Base-by-base conservation (phyloP, 164 flowering plant genomes). In the Brasenia schreberi region DNA sequence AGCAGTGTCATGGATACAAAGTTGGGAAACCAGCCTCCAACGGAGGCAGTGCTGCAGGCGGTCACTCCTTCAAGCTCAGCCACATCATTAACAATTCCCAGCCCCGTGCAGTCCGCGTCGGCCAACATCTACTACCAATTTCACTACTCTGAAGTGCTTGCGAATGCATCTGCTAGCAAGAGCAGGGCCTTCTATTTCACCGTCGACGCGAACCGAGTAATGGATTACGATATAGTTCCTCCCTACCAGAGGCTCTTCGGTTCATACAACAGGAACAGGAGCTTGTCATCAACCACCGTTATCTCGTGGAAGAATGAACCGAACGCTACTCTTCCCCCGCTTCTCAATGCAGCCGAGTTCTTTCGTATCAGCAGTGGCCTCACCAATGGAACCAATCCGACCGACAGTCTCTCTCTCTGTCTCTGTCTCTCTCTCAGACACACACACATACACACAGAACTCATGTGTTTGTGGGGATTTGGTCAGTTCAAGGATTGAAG, bases 301-400 rank as follows among this genome's bases (percentile, higher is more conserved):
- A 18, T 84, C 59, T 17, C 73, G 17, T 44, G 81, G 27, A 63
- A 66, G 33, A 56, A 78, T 1, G 68, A 75, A 10, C 0, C 67
- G 0, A 72, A 68, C 18, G 80, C 85, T 0, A 74, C 75, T 4
- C 78, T 79, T 42, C 80, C 84, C 0, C 87, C 87, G 10, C 67
- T 84, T 49, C 70, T 82, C 59, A 84, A 78, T 62, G 87, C 85
- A 63, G 23, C 73, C 71, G 87, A 84, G 62, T 43, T 80, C 18
- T 83, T 71, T 45, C 0, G 1, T 0, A 23, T 79, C 5, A 44
- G 33, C 4, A 7, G 18, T 5, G 18, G 65, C 0, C 67, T 72
- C 5, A 68, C 80, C 0, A 64, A 68, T 44, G 81, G 82, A 63
- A 80, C 83, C 43, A 44, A 77, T 44, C 63, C 61, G 44, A 56